These are phyloP conservation scores for Lathyrus sativus DNA, from an alignment of 306 rosid species.

Conservation along the genomic window DNA sequence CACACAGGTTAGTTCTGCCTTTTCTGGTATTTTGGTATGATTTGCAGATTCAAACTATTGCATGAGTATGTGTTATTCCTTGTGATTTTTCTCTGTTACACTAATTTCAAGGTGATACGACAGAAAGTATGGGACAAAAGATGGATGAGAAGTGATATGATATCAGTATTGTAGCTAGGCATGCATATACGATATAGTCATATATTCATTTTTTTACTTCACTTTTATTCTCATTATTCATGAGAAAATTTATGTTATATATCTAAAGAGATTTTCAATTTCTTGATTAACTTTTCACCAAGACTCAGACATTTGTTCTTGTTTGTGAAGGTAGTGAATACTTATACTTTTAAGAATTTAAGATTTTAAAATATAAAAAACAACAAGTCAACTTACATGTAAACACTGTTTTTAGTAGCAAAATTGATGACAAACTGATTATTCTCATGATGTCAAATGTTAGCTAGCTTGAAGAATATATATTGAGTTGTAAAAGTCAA, in stretches of 20 bases:
- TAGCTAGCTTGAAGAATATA: background rate
- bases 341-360: no score
- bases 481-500: background rate
- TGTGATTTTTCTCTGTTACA: background rate
- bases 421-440: no score
- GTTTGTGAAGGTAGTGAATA: background rate
- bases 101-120: constrained; percentile 34
- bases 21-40: no score
- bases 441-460: no score
- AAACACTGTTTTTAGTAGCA: no score
- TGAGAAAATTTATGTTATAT: background rate
- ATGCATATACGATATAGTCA: constrained; percentile 3
- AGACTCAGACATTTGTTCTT: background rate
- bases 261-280: background rate
- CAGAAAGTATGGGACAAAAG: constrained; percentile 30
- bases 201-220: background rate
- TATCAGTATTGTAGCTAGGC: background rate
- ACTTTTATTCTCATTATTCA: background rate
- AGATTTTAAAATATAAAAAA: no score
- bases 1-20: constrained; percentile 30
- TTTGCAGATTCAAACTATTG: background rate
- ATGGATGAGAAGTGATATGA: background rate
- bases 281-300: background rate
- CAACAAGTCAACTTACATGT: no score
- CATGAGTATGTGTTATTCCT: constrained; percentile 13